phyloP scores from a whole-genome alignment of 2,329 filamentous ascomycete species.

The Claviceps maximensis region DNA sequence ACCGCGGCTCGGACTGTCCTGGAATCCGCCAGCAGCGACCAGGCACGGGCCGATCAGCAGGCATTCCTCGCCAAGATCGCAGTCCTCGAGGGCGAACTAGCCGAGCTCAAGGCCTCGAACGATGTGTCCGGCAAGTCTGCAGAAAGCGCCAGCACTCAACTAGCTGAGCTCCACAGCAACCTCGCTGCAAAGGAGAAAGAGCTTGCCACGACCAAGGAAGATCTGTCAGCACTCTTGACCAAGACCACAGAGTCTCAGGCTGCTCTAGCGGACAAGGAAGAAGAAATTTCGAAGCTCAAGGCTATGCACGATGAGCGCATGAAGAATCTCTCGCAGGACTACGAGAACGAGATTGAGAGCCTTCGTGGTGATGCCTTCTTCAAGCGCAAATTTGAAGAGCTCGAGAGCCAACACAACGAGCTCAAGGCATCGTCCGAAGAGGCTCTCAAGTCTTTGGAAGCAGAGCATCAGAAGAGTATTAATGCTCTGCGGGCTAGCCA shows the following conservation, averaged over 20 bases:
- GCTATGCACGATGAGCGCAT: conserved; percentile 45
- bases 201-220: conserved; percentile 30
- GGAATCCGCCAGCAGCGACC: conserved; percentile 31
- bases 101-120: conserved; percentile 35
- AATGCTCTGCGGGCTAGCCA: conserved; percentile 43
- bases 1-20: conserved; percentile 32
- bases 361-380: conserved; percentile 50
- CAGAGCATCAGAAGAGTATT: conserved; percentile 39
- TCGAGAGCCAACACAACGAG: conserved; percentile 44
- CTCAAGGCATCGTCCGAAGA: conserved; percentile 28
- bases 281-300: conserved; percentile 36
- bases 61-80: conserved; percentile 32
- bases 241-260: conserved; percentile 34
- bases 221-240: conserved; percentile 30
- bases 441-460: conserved; percentile 36
- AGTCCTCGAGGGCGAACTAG: conserved; percentile 38
- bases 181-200: conserved; percentile 31
- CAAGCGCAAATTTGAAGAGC: conserved; percentile 48
- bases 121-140: conserved; percentile 34
- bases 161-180: conserved; percentile 25
- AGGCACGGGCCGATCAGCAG: conserved; percentile 30
- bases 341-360: conserved; percentile 51
- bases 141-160: conserved; percentile 24
- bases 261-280: conserved; percentile 34
- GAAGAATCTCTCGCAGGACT: conserved; percentile 44